Conservation (phyloP, 257 asterid genomes). For the Knoxia roxburghii region DNA sequence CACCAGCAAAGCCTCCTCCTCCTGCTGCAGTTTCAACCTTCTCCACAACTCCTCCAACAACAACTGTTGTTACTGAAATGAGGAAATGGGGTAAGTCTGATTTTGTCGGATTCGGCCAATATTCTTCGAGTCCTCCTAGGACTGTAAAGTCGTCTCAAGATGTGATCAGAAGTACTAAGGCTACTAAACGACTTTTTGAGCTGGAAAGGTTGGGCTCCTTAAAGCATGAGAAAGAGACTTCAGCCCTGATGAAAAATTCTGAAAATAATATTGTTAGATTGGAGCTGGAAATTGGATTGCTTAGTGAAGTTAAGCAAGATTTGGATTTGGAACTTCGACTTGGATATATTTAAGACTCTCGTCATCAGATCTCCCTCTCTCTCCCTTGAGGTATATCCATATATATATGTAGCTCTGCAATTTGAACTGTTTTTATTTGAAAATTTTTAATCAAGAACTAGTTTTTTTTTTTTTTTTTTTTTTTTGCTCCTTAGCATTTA, state of each 20-base stretch:
- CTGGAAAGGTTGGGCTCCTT: conserved; percentile 20
- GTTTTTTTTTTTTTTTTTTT: background rate
- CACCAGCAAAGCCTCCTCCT: conserved; percentile 24
- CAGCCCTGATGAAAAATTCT: conserved; percentile 10
- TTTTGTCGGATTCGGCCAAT: too few relatives aligned
- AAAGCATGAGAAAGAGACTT: conserved; percentile 19
- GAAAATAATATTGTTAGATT: conserved; percentile 37
- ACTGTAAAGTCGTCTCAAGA: background rate
- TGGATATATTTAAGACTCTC: conserved; percentile 37
- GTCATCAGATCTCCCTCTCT: background rate
- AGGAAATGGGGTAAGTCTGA: conserved; percentile 20
- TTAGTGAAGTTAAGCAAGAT: conserved; percentile 46
- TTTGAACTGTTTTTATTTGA: background rate
- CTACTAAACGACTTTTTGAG: conserved; percentile 24
- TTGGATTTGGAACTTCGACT: conserved; percentile 93
- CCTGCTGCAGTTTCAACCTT: conserved; percentile 21
- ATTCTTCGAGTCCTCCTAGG: too few relatives aligned
- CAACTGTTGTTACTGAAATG: conserved; percentile 10
- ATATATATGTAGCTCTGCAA: background rate
- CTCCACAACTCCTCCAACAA: conserved; percentile 14
- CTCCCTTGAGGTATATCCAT: background rate
- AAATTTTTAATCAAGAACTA: background rate
- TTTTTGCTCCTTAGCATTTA: too few relatives aligned
- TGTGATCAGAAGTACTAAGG: conserved; percentile 10
- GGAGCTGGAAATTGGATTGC: conserved; percentile 73